Percentiles rank a stretch among this genome's conserved stretches.
phyloP scores from a whole-genome alignment of 2,329 filamentous ascomycete species.

The Emmonsiellopsis sp. region DNA sequence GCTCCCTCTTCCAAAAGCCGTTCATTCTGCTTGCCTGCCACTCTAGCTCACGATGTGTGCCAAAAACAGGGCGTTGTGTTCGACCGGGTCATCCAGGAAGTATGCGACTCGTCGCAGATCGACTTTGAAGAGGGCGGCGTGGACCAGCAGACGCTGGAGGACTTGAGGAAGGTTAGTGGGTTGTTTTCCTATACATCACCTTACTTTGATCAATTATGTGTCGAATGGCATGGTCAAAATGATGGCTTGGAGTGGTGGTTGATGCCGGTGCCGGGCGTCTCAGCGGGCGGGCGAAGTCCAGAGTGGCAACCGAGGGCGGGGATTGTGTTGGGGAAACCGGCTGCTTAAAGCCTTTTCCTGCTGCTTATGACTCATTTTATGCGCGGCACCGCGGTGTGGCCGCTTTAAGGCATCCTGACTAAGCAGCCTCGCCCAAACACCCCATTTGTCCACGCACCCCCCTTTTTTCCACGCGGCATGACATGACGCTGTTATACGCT shows the following conservation, averaged over 20 bases:
- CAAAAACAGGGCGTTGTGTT: constrained; percentile 63
- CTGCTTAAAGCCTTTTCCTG: constrained; percentile 17
- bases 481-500: background rate
- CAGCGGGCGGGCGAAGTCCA: constrained; percentile 36
- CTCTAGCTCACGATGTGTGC: constrained; percentile 9
- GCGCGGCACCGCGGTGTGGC: background rate
- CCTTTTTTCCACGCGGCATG: too few species aligned
- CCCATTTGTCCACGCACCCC: background rate
- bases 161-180: constrained; percentile 72
- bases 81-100: constrained; percentile 81
- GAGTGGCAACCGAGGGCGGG: constrained; percentile 20
- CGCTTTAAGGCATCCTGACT: constrained; percentile 12
- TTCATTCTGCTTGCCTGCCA: background rate
- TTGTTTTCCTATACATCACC: background rate
- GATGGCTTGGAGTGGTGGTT: background rate
- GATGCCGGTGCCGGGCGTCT: constrained; percentile 1
- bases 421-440: background rate
- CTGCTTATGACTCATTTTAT: background rate
- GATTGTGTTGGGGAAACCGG: constrained; percentile 25
- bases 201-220: background rate
- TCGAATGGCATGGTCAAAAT: too few species aligned
- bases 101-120: constrained; percentile 81
- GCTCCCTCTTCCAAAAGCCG: background rate
- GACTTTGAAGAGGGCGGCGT: constrained; percentile 97
- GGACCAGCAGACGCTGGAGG: constrained; percentile 74